phyloP scores from a whole-genome alignment of 768 basidiomycete species.

The Crucibulum laeve region DNA sequence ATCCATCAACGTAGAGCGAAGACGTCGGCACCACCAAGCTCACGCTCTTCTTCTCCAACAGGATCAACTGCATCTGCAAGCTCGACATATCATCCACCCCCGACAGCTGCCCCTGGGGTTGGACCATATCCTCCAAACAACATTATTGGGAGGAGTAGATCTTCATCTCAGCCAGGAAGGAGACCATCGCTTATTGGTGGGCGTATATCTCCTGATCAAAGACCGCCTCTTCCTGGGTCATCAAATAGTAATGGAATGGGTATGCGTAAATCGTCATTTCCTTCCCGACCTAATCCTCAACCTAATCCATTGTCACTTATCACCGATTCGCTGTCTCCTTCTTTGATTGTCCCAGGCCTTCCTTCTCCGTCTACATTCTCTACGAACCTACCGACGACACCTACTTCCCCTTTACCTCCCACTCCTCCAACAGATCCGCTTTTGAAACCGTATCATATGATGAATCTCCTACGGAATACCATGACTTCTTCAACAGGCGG shows the following conservation, averaged over 20 bases:
- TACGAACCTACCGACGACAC: conserved; percentile 64
- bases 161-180: conserved; percentile 75
- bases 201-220: conserved; percentile 49
- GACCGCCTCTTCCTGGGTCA: conserved; percentile 46
- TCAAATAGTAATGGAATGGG: conserved; percentile 27
- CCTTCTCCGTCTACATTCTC: conserved; percentile 44
- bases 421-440: conserved; percentile 66
- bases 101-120: conserved; percentile 32
- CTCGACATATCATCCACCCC: conserved; percentile 27
- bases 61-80: conserved; percentile 41
- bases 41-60: conserved; percentile 48
- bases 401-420: conserved; percentile 75
- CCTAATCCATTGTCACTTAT: conserved; percentile 44
- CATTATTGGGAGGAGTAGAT: conserved; percentile 48
- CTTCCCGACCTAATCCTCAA: conserved; percentile 52
- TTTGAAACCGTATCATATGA: conserved; percentile 87
- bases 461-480: conserved; percentile 73
- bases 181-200: conserved; percentile 56
- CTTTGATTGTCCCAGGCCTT: conserved; percentile 30
- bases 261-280: conserved; percentile 56
- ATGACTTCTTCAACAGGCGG: conserved; percentile 82
- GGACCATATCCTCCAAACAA: conserved; percentile 32
- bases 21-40: conserved; percentile 55
- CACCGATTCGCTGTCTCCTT: conserved; percentile 37
- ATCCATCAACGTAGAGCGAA: conserved; percentile 68